phyloP scores from a whole-genome alignment of 495 filamentous ascomycete species.

The Xylaria palmicola region DNA sequence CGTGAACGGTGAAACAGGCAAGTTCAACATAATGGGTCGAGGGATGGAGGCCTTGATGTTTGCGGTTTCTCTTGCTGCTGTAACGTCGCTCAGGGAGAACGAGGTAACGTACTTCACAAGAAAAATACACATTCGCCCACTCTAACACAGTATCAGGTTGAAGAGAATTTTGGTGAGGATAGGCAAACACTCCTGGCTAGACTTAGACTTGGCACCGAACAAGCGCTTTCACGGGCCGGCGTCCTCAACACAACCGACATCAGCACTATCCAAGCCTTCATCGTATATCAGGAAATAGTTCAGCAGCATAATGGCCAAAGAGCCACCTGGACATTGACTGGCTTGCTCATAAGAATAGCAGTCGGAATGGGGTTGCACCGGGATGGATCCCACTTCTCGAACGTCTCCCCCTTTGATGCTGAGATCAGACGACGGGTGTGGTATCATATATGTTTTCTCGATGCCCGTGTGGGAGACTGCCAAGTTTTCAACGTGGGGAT shows the following conservation, averaged over 20 bases:
- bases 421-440: constrained; percentile 55
- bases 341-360: constrained; percentile 10
- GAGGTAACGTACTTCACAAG: not conserved
- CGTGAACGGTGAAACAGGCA: not conserved
- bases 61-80: constrained; percentile 13
- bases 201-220: constrained; percentile 5
- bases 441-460: constrained; percentile 22
- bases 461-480: constrained; percentile 12
- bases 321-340: constrained; percentile 5
- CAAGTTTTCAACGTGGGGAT: constrained; percentile 7
- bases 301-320: not conserved
- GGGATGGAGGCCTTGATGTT: constrained; percentile 7
- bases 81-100: constrained; percentile 1
- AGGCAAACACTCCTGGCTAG: not conserved
- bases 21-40: not conserved
- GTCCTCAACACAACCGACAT: constrained; percentile 8
- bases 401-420: constrained; percentile 40
- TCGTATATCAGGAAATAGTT: constrained; percentile 7
- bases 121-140: not conserved
- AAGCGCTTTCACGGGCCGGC: constrained; percentile 3
- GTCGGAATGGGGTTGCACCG: constrained; percentile 14
- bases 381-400: constrained; percentile 14
- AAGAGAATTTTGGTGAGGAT: constrained; percentile 1
- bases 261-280: constrained; percentile 6
- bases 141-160: not conserved